These are phyloP conservation scores for Fusarium pseudoanthophilum DNA, from an alignment of 2,329 filamentous ascomycete genomes.

Conservation along the genomic window DNA sequence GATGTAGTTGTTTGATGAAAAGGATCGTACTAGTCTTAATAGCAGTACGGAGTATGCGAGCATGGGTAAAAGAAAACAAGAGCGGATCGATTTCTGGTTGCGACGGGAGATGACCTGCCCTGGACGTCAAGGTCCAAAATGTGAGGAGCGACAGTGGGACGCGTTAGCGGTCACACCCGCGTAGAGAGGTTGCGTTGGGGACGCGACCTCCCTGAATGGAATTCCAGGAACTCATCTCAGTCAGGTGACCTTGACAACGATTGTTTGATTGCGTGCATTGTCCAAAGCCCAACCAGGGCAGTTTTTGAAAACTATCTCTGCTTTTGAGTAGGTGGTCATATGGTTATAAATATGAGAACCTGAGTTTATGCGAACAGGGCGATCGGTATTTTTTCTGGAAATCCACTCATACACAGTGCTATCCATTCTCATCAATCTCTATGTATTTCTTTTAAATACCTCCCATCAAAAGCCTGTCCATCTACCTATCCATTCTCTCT, in stretches of 20 bases:
- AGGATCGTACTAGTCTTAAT: conserved; percentile 22
- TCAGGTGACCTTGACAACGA: conserved; percentile 18
- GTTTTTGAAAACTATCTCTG: not conserved
- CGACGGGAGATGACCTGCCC: conserved; percentile 38
- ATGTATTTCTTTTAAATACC: not conserved
- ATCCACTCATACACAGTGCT: not conserved
- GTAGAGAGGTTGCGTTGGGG: conserved; percentile 45
- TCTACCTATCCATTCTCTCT: not conserved
- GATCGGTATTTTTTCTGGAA: not conserved
- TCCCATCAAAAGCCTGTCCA: not conserved
- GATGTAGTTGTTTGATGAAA: conserved; percentile 29
- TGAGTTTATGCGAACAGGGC: not conserved
- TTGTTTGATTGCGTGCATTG: not conserved
- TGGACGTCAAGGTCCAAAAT: conserved; percentile 28
- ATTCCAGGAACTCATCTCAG: not conserved
- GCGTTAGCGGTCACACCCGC: conserved; percentile 44
- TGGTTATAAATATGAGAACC: not conserved
- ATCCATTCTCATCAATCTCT: not conserved
- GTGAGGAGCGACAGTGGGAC: conserved; percentile 36
- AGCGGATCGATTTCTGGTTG: conserved; percentile 41
- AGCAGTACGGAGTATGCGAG: not conserved
- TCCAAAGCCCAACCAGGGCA: not conserved
- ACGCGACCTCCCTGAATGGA: conserved; percentile 17
- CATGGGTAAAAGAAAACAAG: conserved; percentile 39
- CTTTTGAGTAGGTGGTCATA: not conserved